Evolutionary conservation across 1,284 basidiomycete species (phyloP).

Genomic region (Dichomitus squalens): DNA sequence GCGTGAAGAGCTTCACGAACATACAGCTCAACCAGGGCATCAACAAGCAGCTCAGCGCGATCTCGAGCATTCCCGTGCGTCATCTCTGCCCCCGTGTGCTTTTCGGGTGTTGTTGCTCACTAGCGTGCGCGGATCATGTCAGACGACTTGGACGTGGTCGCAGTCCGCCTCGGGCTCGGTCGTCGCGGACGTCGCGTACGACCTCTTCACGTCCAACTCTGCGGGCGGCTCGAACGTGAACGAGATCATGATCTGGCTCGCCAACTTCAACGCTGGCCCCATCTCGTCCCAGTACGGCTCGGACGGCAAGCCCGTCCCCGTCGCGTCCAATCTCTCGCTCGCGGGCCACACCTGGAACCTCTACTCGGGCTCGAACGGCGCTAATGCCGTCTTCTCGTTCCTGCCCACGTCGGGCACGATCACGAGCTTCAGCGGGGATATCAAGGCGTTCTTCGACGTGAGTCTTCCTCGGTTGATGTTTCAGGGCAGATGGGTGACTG

Average conservation of each 20-base stretch:
- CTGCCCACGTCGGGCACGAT: slow-evolving; percentile 49
- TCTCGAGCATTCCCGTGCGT: slow-evolving; percentile 57
- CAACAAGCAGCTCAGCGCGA: slow-evolving; percentile 54
- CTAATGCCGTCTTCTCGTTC: slow-evolving; percentile 68
- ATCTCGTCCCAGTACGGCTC: slow-evolving; percentile 53
- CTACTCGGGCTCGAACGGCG: slow-evolving; percentile 58
- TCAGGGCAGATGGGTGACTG: not conserved
- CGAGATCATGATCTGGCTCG: slow-evolving; percentile 74
- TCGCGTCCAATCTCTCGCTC: slow-evolving; percentile 46
- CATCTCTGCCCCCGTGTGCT: slow-evolving; percentile 17
- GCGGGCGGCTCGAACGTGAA: slow-evolving; percentile 52
- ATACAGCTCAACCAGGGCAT: slow-evolving; percentile 54
- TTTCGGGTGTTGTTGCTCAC: not conserved
- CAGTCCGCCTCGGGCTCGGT: slow-evolving; percentile 34
- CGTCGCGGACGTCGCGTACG: slow-evolving; percentile 61
- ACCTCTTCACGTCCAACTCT: slow-evolving; percentile 60
- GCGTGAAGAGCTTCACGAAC: slow-evolving; percentile 66
- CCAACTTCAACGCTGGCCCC: slow-evolving; percentile 57
- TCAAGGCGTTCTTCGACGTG: slow-evolving; percentile 57
- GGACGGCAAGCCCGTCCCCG: slow-evolving; percentile 49
- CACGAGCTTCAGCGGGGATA: slow-evolving; percentile 55
- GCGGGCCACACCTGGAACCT: slow-evolving; percentile 61
- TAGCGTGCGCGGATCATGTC: not conserved
- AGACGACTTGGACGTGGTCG: slow-evolving; percentile 50
- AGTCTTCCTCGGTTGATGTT: slow-evolving; percentile 8